Base-by-base conservation (phyloP, 1,139 yeast genomes). In the Nakaseomyces sp. region DNA sequence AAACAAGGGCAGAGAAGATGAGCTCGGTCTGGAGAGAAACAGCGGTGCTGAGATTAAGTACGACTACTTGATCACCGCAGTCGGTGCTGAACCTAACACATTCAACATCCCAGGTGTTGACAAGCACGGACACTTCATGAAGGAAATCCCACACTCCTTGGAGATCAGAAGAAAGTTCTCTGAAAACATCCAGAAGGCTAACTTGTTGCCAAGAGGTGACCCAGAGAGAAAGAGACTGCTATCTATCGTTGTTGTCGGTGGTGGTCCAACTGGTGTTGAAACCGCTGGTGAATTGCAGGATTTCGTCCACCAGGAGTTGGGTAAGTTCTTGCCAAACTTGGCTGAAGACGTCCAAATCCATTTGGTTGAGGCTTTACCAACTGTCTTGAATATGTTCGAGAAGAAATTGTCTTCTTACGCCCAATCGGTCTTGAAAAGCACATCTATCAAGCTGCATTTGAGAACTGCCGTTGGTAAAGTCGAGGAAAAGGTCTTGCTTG, bases 211-310 rank as follows among this genome's bases (percentile, higher is more conserved):
- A 45, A 72, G 74, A 60, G 89, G 81, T 50, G 87, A 82, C 57
- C 81, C 79, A 43, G 87, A 81, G 62, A 74, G 93, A 68, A 76
- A 77, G 66, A 74, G 87, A 69, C 74, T 87, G 52, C 70, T 82
- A 61, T 75, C 80, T 37, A 73, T 84, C 56, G 88, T 83, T 47
- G 87, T 85, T 50, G 84, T 88, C 58, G 95, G 95, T 58, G 95
- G 94, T 70, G 95, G 95, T 54, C 91, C 94, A 61, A 85, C 95
- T 38, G 95, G 94, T 67, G 93, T 85, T 47, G 95, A 86, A 66
- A 76, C 82, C 45, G 93, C 94, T 48, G 94, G 89, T 61, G 95
- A 86, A 68, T 68, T 88, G 59, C 95, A 86, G 68, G 96, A 88
- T 68, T 88, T 87, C 69, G 84, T 87, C 52, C 93, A 85, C 65